Evolutionary conservation across 495 filamentous ascomycete genomes (phyloP).

Genomic region (Tuber magnatum): DNA sequence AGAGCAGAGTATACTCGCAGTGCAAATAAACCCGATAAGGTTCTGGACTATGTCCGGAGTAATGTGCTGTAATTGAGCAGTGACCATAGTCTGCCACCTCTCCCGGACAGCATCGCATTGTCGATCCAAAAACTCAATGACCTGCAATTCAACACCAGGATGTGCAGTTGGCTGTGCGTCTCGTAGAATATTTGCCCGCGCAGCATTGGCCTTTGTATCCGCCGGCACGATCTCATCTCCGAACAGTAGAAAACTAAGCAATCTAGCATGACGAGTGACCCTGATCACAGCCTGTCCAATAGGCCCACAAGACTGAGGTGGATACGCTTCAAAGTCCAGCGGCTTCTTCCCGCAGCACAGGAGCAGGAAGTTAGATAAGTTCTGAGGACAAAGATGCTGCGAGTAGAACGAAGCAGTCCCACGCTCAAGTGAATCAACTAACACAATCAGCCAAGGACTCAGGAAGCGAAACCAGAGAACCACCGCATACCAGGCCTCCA

Average conservation of each 20-base stretch:
- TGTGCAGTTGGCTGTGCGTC: slow-evolving; percentile 32
- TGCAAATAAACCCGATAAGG: slow-evolving; percentile 45
- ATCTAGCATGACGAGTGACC: slow-evolving; percentile 41
- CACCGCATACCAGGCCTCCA: slow-evolving; percentile 64
- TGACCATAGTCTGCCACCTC: slow-evolving; percentile 44
- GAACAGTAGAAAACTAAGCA: slow-evolving; percentile 39
- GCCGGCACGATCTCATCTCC: slow-evolving; percentile 37
- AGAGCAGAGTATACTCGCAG: slow-evolving; percentile 42
- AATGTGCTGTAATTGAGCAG: slow-evolving; percentile 46
- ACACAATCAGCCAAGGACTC: slow-evolving; percentile 27
- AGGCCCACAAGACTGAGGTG: slow-evolving; percentile 23
- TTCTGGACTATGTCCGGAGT: slow-evolving; percentile 49
- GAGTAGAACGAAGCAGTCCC: slow-evolving; percentile 40
- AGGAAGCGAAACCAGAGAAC: slow-evolving; percentile 15
- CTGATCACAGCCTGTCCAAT: slow-evolving; percentile 42
- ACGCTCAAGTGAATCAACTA: slow-evolving; percentile 38
- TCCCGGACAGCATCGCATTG: slow-evolving; percentile 47
- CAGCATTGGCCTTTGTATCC: not conserved
- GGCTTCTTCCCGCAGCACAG: slow-evolving; percentile 42
- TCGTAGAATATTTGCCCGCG: not conserved
- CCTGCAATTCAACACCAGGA: slow-evolving; percentile 41
- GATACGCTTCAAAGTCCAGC: slow-evolving; percentile 19
- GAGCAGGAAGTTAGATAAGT: slow-evolving; percentile 45
- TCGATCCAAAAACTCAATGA: slow-evolving; percentile 47
- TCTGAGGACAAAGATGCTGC: slow-evolving; percentile 41